phyloP scores from a whole-genome alignment of 352 stramenopile genomes.

The Ophiocytium majus region DNA sequence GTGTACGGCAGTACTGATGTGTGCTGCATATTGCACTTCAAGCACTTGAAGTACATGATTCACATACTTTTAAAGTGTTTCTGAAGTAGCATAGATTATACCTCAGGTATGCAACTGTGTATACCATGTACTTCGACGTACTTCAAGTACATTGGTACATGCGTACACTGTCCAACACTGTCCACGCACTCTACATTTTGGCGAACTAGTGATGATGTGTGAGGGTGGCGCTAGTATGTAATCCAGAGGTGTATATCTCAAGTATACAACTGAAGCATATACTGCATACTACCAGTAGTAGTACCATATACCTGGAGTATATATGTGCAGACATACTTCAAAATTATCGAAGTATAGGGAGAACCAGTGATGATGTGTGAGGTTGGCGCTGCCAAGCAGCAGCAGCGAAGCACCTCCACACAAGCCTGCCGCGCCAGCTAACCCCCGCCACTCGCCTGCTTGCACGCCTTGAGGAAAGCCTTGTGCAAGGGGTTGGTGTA shows the following conservation, averaged over 20 bases:
- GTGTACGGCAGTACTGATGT: too few species aligned
- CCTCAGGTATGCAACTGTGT: too few species aligned
- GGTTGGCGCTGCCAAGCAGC: background rate
- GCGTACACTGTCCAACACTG: too few species aligned
- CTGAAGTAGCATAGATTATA: too few species aligned
- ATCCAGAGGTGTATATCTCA: too few species aligned
- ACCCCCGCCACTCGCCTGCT: conserved; percentile 22
- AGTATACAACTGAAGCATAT: background rate
- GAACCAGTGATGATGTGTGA: background rate
- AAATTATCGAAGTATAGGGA: background rate
- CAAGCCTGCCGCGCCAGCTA: background rate
- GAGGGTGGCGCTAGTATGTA: background rate
- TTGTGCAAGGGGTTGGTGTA: conserved; percentile 63
- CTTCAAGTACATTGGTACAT: too few species aligned
- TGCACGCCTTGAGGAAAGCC: conserved; percentile 57
- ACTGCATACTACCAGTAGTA: background rate
- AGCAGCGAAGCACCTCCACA: background rate
- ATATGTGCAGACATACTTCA: background rate
- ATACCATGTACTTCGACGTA: too few species aligned
- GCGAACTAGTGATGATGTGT: background rate
- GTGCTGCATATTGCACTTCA: too few species aligned
- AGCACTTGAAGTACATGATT: too few species aligned
- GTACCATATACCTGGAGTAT: background rate
- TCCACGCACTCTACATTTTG: too few species aligned
- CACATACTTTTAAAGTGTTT: too few species aligned